Base-by-base conservation (phyloP, 805 yeast species). In the Myxozyma sirexii region DNA sequence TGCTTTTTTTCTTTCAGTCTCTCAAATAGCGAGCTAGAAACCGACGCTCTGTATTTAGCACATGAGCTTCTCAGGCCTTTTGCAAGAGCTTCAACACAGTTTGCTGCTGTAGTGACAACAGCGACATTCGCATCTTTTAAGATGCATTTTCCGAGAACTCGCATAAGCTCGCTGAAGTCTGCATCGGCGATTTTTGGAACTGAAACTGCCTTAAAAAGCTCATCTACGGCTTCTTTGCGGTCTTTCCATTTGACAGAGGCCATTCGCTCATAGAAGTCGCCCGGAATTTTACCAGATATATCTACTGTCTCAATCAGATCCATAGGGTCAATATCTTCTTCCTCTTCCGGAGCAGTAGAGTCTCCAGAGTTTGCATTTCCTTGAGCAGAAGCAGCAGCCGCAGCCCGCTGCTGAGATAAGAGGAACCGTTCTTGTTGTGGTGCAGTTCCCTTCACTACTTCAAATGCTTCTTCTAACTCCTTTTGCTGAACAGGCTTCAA, bases 401-500 rank as follows among this genome's bases (percentile, higher is more conserved):
- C 70, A 19, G 79, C 80, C 29, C 73, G 76, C 62, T 81, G 80
- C 66, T 87, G 87, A 1, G 80, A 72, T 58, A 79, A 78, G 23
- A 90, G 77, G 15, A 79, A 73, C 65, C 93, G 75, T 50, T 77
- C 77, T 66, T 87, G 93, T 13, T 70, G 70, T 1, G 75, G 73
- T 8, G 63, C 56, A 7, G 52, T 65, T 3, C 66, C 65, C 52
- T 74, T 74, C 7, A 80, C 79, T 39, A 78, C 80, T 44, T 80
- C 87, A 71, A 93, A 90, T 26, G 83, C 84, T 37, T 83, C 82
- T 5, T 83, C 78, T 59, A 93, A 79, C 70, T 92, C 98, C 64
- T 86, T 88, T 73, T 90, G 93, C 72, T 93, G 98, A 21, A 91
- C 90, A 0, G 97, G 96, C 71, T 93, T 94, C 74, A 94, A 79